phyloP scores from a whole-genome alignment of 495 filamentous ascomycete species.

The Cercophora sp. region DNA sequence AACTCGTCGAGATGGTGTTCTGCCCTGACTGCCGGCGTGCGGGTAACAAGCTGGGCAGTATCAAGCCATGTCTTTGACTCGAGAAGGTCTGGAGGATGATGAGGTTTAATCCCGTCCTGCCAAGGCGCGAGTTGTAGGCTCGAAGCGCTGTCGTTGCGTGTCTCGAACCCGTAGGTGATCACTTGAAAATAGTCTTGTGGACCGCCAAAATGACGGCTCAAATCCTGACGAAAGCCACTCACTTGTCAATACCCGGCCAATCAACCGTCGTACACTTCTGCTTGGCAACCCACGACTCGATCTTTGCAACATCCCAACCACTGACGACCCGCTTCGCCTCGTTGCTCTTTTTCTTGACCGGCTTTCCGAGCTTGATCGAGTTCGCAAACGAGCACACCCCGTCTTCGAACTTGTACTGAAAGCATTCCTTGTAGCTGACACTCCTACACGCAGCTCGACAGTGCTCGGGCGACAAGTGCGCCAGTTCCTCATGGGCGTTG shows the following conservation, averaged over 20 bases:
- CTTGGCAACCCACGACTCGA: slow-evolving; percentile 21
- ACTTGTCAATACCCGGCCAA: background rate
- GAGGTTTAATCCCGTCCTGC: too few relatives aligned
- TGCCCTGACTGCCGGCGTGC: too few relatives aligned
- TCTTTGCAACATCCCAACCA: slow-evolving; percentile 31
- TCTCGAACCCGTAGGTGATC: too few relatives aligned
- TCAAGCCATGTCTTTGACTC: too few relatives aligned
- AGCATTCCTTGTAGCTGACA: slow-evolving; percentile 28
- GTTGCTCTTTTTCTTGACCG: slow-evolving; percentile 10
- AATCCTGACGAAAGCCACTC: background rate
- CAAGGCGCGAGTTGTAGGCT: too few relatives aligned
- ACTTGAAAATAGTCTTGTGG: too few relatives aligned
- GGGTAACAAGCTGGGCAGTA: too few relatives aligned
- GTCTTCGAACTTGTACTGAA: slow-evolving; percentile 32
- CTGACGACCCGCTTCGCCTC: slow-evolving; percentile 17
- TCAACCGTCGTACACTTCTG: slow-evolving; percentile 19
- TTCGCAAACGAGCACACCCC: slow-evolving; percentile 24
- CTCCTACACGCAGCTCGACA: slow-evolving; percentile 44
- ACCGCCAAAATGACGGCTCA: background rate
- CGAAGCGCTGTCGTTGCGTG: too few relatives aligned
- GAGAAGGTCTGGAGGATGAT: too few relatives aligned
- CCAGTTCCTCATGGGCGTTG: slow-evolving; percentile 33
- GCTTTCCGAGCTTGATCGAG: slow-evolving; percentile 19
- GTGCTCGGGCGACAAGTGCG: slow-evolving; percentile 36
- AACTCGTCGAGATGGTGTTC: too few relatives aligned